These are phyloP conservation scores for Globisporangium viniferum DNA, from an alignment of 352 stramenopile genomes.

Conservation along the genomic window DNA sequence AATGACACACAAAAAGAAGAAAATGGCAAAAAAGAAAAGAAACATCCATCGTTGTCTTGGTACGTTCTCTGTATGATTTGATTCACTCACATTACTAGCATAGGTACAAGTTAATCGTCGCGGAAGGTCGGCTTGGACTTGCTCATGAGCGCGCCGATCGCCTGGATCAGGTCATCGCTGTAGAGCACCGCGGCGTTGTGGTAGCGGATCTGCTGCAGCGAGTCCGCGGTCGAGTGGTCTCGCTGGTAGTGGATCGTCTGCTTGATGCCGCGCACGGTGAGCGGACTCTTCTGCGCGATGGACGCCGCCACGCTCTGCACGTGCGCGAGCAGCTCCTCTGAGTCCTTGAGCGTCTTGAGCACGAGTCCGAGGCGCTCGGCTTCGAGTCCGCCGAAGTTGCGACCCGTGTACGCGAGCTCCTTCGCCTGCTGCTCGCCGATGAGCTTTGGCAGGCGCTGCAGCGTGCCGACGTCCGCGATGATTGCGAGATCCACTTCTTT, in stretches of 20 bases:
- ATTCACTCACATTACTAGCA: background rate
- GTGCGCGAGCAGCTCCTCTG: slow-evolving; percentile 54
- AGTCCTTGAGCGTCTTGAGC: slow-evolving; percentile 61
- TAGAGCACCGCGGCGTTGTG: slow-evolving; percentile 85
- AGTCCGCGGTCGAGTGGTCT: slow-evolving; percentile 78
- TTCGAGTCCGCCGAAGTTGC: slow-evolving; percentile 73
- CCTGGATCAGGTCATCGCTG: slow-evolving; percentile 79
- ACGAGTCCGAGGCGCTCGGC: slow-evolving; percentile 77
- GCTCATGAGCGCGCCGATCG: slow-evolving; percentile 68
- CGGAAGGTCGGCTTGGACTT: slow-evolving; percentile 64
- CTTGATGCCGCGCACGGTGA: slow-evolving; percentile 87
- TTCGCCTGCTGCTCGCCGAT: slow-evolving; percentile 82
- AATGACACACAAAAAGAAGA: slow-evolving; percentile 6
- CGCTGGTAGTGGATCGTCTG: slow-evolving; percentile 85
- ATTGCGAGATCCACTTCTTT: slow-evolving; percentile 90
- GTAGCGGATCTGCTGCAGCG: slow-evolving; percentile 76
- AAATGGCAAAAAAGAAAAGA: slow-evolving; percentile 11
- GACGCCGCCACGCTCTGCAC: slow-evolving; percentile 45
- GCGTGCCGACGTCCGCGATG: slow-evolving; percentile 84
- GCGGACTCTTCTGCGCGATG: slow-evolving; percentile 83
- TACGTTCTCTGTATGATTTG: background rate
- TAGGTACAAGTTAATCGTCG: slow-evolving; percentile 39
- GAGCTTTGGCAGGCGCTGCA: slow-evolving; percentile 84
- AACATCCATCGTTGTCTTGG: background rate
- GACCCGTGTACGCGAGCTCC: slow-evolving; percentile 83